phyloP scores from a whole-genome alignment of 2,329 filamentous ascomycete species.

The Cercospora brassicicola region DNA sequence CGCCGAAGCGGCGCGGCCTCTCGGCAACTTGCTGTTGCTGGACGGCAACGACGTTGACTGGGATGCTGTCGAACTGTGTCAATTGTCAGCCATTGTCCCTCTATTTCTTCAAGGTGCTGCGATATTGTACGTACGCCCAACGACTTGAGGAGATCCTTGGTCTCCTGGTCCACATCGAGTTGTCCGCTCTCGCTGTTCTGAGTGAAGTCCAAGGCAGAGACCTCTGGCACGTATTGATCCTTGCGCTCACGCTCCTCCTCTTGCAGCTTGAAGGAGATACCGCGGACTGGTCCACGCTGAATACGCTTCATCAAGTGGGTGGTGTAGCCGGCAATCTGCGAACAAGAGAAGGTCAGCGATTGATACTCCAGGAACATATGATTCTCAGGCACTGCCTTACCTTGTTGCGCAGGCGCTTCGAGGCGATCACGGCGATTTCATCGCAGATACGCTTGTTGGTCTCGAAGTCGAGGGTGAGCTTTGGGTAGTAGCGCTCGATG shows the following conservation, averaged over 20 bases:
- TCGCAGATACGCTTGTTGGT: constrained; percentile 99
- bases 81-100: constrained; percentile 15
- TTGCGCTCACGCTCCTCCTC: constrained; percentile 99
- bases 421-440: constrained; percentile 99
- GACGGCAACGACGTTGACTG: constrained; percentile 92
- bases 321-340: constrained; percentile 93
- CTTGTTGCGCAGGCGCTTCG: constrained; percentile 99
- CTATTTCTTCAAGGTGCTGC: background rate
- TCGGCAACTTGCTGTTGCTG: constrained; percentile 83
- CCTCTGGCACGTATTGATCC: constrained; percentile 99
- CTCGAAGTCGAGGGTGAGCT: constrained; percentile 99
- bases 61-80: constrained; percentile 87
- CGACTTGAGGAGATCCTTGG: constrained; percentile 98
- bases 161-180: constrained; percentile 94
- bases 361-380: background rate
- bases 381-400: constrained; percentile 48
- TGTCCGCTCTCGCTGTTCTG: constrained; percentile 91
- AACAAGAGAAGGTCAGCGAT: background rate
- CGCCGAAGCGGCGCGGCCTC: constrained; percentile 75
- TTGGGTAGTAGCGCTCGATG: constrained; percentile 94
- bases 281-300: constrained; percentile 96
- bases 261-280: constrained; percentile 99
- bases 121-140: constrained; percentile 68
- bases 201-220: constrained; percentile 97
- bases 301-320: constrained; percentile 99